Percentiles rank a stretch among this genome's conserved stretches.
phyloP scores from a whole-genome alignment of 2,329 filamentous ascomycete species.

The Davidsoniella virescens region DNA sequence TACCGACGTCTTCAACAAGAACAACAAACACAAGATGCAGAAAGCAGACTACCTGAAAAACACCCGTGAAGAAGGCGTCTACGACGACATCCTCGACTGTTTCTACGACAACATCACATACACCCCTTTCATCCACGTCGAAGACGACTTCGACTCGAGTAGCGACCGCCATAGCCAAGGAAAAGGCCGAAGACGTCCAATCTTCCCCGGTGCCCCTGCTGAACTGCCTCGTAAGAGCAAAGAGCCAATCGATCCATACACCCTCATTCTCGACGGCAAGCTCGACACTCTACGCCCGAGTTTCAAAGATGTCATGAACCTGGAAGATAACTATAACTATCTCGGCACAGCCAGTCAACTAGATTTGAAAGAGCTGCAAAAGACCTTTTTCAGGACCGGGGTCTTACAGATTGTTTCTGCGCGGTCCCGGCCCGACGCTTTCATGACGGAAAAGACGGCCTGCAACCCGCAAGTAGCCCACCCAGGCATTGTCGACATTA shows the following conservation, averaged over 20 bases:
- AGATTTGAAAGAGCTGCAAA: constrained; percentile 68
- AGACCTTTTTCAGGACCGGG: constrained; percentile 79
- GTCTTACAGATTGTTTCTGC: constrained; percentile 91
- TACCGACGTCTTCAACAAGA: constrained; percentile 99
- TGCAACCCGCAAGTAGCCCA: constrained; percentile 75
- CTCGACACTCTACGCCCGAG: constrained; percentile 69
- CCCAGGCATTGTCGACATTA: constrained; percentile 90
- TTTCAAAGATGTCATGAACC: constrained; percentile 76
- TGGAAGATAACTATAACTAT: constrained; percentile 87
- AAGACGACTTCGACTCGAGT: constrained; percentile 73
- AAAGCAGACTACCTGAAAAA: constrained; percentile 92
- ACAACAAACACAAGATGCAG: constrained; percentile 99
- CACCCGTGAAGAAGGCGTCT: constrained; percentile 79
- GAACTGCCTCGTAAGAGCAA: constrained; percentile 46
- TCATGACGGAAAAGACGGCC: constrained; percentile 74
- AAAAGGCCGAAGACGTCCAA: constrained; percentile 55
- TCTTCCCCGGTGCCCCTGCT: constrained; percentile 40
- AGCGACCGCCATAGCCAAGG: constrained; percentile 55
- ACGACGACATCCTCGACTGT: constrained; percentile 81
- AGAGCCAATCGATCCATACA: constrained; percentile 90
- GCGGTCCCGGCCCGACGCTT: constrained; percentile 83
- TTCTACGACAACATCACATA: constrained; percentile 99
- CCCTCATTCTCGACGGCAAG: constrained; percentile 79
- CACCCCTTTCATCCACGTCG: constrained; percentile 94
- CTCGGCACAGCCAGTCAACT: constrained; percentile 59